Conservation (phyloP, 192 early-diverging fungal genomes). For the Backusella parvicylindrica region DNA sequence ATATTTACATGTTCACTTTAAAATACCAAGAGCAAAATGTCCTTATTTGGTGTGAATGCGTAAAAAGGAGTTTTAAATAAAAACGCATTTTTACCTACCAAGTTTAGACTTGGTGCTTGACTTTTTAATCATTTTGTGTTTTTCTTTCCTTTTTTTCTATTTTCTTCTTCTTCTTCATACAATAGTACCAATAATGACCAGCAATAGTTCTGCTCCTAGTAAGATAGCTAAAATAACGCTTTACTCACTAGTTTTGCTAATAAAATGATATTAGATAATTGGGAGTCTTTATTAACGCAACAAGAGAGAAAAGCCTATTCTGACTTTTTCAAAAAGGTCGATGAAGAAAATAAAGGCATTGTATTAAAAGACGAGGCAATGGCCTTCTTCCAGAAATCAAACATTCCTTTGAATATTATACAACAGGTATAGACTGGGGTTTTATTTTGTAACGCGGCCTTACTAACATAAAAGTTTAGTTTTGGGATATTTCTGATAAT, state of each 20-base stretch:
- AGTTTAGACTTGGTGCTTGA: not conserved
- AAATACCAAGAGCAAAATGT: not conserved
- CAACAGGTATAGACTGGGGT: slow-evolving; percentile 40
- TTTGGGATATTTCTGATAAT: slow-evolving; percentile 81
- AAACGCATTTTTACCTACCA: not conserved
- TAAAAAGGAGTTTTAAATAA: not conserved
- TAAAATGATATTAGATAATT: not conserved
- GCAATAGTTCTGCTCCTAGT: not conserved
- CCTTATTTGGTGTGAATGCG: not conserved
- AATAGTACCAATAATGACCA: not conserved
- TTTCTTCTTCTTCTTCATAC: not conserved
- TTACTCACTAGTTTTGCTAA: not conserved
- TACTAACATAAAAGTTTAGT: slow-evolving; percentile 33
- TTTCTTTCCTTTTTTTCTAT: not conserved
- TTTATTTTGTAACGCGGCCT: not conserved
- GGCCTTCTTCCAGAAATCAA: slow-evolving; percentile 66
- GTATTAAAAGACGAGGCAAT: slow-evolving; percentile 65
- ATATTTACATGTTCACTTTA: not conserved
- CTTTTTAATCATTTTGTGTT: not conserved
- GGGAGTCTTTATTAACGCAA: not conserved
- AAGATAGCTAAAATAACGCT: not conserved
- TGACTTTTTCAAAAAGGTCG: slow-evolving; percentile 60
- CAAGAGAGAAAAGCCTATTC: slow-evolving; percentile 60
- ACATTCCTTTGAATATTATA: slow-evolving; percentile 51
- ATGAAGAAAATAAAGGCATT: slow-evolving; percentile 59